phyloP scores from a whole-genome alignment of 768 basidiomycete species.

The Phaeotremella skinneri region DNA sequence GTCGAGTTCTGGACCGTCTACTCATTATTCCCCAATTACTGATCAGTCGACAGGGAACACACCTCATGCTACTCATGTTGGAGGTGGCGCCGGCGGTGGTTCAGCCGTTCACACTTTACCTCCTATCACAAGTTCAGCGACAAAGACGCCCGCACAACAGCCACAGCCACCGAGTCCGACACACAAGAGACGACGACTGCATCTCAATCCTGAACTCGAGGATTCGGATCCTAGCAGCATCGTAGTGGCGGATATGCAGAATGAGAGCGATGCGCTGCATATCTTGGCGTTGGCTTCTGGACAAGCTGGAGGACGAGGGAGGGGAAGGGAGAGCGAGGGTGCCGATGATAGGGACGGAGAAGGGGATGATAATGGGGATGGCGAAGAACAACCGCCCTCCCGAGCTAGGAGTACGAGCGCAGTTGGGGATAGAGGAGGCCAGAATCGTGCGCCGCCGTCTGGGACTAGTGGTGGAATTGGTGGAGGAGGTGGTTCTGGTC shows the following conservation, averaged over 20 bases:
- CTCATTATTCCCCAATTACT: conserved; percentile 1
- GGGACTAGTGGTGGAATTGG: neutral
- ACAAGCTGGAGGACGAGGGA: conserved; percentile 15
- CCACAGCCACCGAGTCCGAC: conserved; percentile 16
- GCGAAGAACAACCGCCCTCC: neutral
- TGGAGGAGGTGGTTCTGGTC: too few species aligned
- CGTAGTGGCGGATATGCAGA: conserved; percentile 50
- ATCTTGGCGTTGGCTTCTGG: conserved; percentile 46
- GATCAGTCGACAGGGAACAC: neutral
- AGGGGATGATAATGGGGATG: neutral
- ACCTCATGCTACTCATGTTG: too few species aligned
- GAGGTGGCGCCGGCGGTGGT: neutral
- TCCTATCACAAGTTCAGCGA: neutral
- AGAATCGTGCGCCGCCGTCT: neutral
- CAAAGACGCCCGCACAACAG: neutral
- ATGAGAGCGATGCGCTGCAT: conserved; percentile 49
- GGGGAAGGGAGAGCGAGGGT: neutral
- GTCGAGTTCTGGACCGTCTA: neutral
- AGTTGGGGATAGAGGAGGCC: neutral
- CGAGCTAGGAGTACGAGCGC: neutral
- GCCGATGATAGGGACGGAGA: neutral
- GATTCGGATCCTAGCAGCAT: conserved; percentile 45
- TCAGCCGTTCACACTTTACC: neutral
- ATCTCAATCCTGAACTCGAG: conserved; percentile 40
- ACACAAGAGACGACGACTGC: conserved; percentile 36